phyloP scores from a whole-genome alignment of 139 green algal genomes.

The Chlorella sp. region DNA sequence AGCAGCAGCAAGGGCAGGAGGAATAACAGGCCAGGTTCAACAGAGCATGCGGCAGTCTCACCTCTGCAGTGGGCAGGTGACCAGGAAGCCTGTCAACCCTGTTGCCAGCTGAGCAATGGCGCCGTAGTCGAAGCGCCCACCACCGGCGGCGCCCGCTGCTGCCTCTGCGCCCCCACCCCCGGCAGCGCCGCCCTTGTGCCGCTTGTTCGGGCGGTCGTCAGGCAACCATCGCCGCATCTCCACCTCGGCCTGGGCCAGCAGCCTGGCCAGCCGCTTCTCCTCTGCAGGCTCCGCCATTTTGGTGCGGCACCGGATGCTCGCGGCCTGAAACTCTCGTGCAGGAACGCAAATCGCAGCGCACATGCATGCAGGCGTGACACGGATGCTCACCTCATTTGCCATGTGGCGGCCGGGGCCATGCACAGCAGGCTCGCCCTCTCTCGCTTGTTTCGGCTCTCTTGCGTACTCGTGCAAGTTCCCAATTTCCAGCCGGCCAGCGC shows the following conservation, averaged over 20 bases:
- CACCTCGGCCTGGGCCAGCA: slow-evolving; percentile 12
- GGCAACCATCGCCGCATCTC: slow-evolving; percentile 34
- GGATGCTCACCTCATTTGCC: too few species aligned
- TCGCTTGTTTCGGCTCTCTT: not conserved
- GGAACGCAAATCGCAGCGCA: not conserved
- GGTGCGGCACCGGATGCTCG: too few species aligned
- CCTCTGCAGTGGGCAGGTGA: slow-evolving; percentile 34
- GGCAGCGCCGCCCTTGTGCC: not conserved
- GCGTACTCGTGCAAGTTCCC: too few species aligned
- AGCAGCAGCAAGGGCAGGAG: not conserved
- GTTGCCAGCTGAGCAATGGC: not conserved
- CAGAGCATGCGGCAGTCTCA: not conserved
- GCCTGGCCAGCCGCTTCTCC: not conserved
- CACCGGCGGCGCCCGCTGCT: not conserved
- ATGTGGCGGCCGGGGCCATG: too few species aligned
- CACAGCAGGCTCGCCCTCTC: not conserved
- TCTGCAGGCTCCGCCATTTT: not conserved
- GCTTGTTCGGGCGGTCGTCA: not conserved
- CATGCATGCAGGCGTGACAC: not conserved
- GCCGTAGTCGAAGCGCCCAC: slow-evolving; percentile 32
- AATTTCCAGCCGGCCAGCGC: not conserved
- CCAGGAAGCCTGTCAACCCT: slow-evolving; percentile 24
- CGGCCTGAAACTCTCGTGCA: not conserved
- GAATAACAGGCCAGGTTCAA: not conserved
- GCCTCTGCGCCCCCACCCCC: not conserved